Conservation (phyloP, 805 yeast genomes). For the Scheffersomyces stipitis region DNA sequence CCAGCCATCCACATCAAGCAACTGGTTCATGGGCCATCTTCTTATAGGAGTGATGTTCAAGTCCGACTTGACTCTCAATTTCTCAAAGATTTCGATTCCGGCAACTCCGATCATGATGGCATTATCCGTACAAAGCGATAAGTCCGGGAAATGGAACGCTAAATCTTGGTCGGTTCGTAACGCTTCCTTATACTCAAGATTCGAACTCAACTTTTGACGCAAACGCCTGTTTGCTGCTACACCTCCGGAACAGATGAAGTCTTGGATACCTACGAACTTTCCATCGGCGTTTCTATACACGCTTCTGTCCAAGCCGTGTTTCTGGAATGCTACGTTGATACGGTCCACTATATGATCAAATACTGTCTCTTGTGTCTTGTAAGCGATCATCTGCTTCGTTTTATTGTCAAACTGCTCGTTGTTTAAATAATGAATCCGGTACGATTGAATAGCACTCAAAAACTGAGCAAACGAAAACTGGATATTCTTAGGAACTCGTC, state of each 20-base stretch:
- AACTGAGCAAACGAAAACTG: constrained; percentile 79
- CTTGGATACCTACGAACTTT: constrained; percentile 42
- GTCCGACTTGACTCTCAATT: constrained; percentile 45
- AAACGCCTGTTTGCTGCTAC: constrained; percentile 76
- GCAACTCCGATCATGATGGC: constrained; percentile 98
- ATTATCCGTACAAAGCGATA: constrained; percentile 84
- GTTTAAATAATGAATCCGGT: constrained; percentile 13
- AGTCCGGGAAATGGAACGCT: constrained; percentile 65
- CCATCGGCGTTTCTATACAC: constrained; percentile 28
- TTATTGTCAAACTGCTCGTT: constrained; percentile 43
- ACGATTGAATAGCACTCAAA: constrained; percentile 50
- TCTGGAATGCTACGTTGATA: constrained; percentile 49
- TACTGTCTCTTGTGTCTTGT: constrained; percentile 59
- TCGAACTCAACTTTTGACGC: constrained; percentile 45
- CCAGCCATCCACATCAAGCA: constrained; percentile 56
- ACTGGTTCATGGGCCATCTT: constrained; percentile 76
- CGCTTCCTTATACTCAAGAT: constrained; percentile 25
- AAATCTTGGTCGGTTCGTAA: constrained; percentile 9
- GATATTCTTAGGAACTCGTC: constrained; percentile 24
- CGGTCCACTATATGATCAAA: constrained; percentile 74
- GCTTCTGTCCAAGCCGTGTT: constrained; percentile 22
- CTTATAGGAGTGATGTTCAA: constrained; percentile 62
- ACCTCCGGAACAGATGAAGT: constrained; percentile 89
- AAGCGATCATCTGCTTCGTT: constrained; percentile 52
- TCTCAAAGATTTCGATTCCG: constrained; percentile 82